Evolutionary conservation across 148 eudicot species (phyloP).

Genomic region (Oxyria digyna): DNA sequence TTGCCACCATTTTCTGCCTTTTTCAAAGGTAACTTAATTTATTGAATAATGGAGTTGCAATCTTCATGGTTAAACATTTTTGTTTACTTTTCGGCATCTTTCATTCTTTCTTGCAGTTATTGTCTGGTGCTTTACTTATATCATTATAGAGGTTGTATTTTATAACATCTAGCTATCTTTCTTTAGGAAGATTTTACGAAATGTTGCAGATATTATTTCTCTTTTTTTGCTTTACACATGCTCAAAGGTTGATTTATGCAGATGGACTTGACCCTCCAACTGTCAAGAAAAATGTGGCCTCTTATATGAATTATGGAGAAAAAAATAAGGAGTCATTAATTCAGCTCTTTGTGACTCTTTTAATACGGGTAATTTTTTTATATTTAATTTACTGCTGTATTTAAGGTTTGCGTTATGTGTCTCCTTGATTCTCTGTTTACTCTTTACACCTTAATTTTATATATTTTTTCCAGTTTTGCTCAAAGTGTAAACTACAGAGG

Average conservation of each 20-base stretch:
- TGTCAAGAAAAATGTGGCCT: constrained; percentile 28
- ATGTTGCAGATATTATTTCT: neutral
- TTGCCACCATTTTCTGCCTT: constrained; percentile 78
- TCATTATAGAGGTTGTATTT: neutral
- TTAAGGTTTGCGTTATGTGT: neutral
- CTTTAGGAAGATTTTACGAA: neutral
- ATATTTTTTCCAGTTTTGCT: neutral
- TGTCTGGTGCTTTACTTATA: neutral
- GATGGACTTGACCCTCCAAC: constrained; percentile 51
- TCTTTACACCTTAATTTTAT: too few species aligned
- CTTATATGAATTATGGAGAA: constrained; percentile 38
- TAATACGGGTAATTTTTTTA: constrained; percentile 44
- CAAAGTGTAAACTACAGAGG: neutral
- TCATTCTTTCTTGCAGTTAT: neutral
- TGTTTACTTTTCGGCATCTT: neutral
- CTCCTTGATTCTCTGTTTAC: neutral
- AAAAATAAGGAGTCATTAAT: constrained; percentile 59
- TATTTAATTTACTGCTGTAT: neutral
- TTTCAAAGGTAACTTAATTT: constrained; percentile 40
- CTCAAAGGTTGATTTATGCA: constrained; percentile 15
- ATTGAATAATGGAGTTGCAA: neutral
- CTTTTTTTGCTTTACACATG: neutral
- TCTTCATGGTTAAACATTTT: neutral
- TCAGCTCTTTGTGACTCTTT: constrained; percentile 65
- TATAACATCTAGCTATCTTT: neutral